phyloP scores from a whole-genome alignment of 257 asterid genomes.

The Eucommia ulmoides region DNA sequence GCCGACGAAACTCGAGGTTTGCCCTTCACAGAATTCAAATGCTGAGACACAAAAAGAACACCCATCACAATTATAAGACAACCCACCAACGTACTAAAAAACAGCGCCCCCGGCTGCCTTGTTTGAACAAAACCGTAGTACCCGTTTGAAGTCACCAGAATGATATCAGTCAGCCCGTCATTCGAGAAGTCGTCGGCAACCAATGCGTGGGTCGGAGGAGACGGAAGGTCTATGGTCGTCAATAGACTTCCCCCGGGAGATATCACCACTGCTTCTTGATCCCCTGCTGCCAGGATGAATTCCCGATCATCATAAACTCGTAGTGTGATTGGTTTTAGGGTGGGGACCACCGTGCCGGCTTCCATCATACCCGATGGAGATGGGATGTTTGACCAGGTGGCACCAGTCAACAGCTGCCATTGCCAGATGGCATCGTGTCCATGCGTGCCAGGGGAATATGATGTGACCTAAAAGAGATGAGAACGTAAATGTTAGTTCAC shows the following conservation, averaged over 20 bases:
- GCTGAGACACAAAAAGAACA: conserved; percentile 75
- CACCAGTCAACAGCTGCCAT: conserved; percentile 85
- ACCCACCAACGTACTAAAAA: conserved; percentile 94
- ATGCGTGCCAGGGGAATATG: conserved; percentile 82
- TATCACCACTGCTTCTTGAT: conserved; percentile 71
- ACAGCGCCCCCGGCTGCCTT: conserved; percentile 94
- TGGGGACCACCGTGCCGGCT: conserved; percentile 60
- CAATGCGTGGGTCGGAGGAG: conserved; percentile 80
- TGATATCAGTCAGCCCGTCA: conserved; percentile 75
- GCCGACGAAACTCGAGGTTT: conserved; percentile 59
- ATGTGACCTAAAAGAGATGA: conserved; percentile 60
- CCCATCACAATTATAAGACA: conserved; percentile 91
- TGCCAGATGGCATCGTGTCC: conserved; percentile 90
- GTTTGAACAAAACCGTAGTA: conserved; percentile 92
- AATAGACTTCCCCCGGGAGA: conserved; percentile 81
- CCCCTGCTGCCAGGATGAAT: conserved; percentile 90
- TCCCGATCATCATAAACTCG: conserved; percentile 64
- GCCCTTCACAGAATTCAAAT: conserved; percentile 62
- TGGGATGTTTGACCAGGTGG: conserved; percentile 93
- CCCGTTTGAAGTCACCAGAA: conserved; percentile 68
- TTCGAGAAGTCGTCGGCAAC: conserved; percentile 74
- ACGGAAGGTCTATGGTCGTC: conserved; percentile 62
- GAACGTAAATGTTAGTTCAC: too few species aligned
- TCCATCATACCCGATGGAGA: conserved; percentile 74
- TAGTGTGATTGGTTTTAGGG: conserved; percentile 60